A percentile compares a stretch with the other conserved stretches of the same genome.
These are phyloP conservation scores for Plasmodium ovale DNA, from an alignment of 169 alveolate genomes.

Conservation along the genomic window DNA sequence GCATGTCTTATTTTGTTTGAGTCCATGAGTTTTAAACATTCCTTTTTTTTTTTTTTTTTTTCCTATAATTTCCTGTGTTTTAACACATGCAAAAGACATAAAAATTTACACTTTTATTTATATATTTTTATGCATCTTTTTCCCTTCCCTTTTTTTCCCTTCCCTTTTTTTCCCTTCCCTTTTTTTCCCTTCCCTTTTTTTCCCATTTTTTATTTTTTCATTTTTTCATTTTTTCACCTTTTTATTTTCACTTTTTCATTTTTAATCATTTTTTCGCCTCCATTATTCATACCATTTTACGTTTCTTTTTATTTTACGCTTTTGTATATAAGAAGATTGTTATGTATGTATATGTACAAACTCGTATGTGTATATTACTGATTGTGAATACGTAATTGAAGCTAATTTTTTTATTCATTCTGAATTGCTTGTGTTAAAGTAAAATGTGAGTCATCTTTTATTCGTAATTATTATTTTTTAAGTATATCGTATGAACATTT, in stretches of 20 bases:
- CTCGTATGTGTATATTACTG: not conserved
- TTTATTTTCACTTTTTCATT: constrained; percentile 8
- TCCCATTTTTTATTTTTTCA: not conserved
- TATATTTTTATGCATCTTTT: constrained; percentile 8
- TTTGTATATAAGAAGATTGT: constrained; percentile 21
- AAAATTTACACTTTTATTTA: constrained; percentile 36
- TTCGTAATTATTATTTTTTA: constrained; percentile 29
- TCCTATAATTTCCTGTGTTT: constrained; percentile 3
- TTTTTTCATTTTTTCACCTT: not conserved
- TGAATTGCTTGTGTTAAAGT: not conserved
- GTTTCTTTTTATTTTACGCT: constrained; percentile 12
- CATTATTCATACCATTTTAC: not conserved
- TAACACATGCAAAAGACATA: constrained; percentile 37
- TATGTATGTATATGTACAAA: constrained; percentile 2
- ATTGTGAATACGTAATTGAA: constrained; percentile 41
- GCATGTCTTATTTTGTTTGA: constrained; percentile 72
- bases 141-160: not conserved
- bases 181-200: constrained; percentile 11
- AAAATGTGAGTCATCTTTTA: constrained; percentile 8
- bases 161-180: not conserved
- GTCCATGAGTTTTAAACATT: constrained; percentile 20
- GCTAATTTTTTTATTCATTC: constrained; percentile 22
- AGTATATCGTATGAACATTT: constrained; percentile 20
- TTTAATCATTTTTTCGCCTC: not conserved
- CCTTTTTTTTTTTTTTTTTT: constrained; percentile 17